Evolutionary conservation across 2,329 filamentous ascomycete species (phyloP), one percentile per base, ranked within the genome.

Genomic region (Didymella keratinophila): DNA sequence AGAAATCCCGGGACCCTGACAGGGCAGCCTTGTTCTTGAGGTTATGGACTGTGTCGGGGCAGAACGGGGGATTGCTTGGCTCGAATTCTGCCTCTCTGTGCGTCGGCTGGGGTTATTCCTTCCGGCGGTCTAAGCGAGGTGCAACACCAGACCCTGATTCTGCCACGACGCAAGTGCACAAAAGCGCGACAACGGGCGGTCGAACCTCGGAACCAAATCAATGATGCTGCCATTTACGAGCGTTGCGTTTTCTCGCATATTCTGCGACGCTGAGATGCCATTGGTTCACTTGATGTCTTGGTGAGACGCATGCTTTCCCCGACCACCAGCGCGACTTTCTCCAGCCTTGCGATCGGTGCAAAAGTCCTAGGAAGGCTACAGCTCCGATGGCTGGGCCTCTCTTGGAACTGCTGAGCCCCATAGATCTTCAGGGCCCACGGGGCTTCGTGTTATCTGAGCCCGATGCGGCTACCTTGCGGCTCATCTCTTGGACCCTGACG

Each of bases 401-500:
- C 32, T 43, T 51, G 59, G 59, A 59, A 62, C 56, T 59, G 52
- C 55, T 56, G 59, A 56, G 61, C 61, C 61, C 61, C 61, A 21
- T 63, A 52, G 32, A 64, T 64, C 61, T 56, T 52, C 59, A 60
- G 56, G 59, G 56, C 61, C 61, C 61, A 62, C 59, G 59, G 59
- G 59, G 52, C 45, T 64, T 58, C 56, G 50, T 62, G 56, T 60
- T 62, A 52, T 53, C 63, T 44, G 49, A 16, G 20, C 63, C 61
- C 21, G 46, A 62, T 64, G 34, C 44, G 63, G 63, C 62, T 65
- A 65, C 53, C n/a, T 16, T 64, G 63, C 61, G 61, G 61, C 63
- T 60, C 63, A 58, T 62, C 56, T 60, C 48, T 46, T 59, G 60
- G 63, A 65, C 58, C 58, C 60, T 63, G 61, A 58, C 34, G 21